Evolutionary conservation across 2,329 filamentous ascomycete genomes (phyloP).

Genomic region (Aspergillus luchuensis): DNA sequence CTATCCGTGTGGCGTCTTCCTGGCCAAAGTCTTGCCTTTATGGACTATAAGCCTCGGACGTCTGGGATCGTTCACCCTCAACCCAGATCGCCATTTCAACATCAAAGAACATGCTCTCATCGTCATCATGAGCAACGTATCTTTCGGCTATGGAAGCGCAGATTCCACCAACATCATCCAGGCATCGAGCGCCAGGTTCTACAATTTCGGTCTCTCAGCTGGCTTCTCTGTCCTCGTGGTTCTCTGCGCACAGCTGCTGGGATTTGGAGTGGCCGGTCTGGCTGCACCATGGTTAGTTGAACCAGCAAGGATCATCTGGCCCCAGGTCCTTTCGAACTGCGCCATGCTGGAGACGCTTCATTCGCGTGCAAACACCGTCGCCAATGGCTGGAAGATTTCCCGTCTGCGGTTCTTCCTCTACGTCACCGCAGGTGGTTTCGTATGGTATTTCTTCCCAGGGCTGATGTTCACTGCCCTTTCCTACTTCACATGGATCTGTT

Average conservation of each 20-base stretch:
- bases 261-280: conserved; percentile 45
- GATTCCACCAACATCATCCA: conserved; percentile 52
- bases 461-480: conserved; percentile 54
- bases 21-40: conserved; percentile 45
- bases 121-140: conserved; percentile 54
- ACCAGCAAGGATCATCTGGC: conserved; percentile 45
- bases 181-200: conserved; percentile 41
- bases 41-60: conserved; percentile 27
- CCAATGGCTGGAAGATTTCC: conserved; percentile 43
- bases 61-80: conserved; percentile 31
- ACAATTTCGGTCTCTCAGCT: conserved; percentile 44
- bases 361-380: conserved; percentile 39
- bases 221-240: conserved; percentile 44
- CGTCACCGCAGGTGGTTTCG: conserved; percentile 31
- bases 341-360: conserved; percentile 44
- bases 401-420: conserved; percentile 43
- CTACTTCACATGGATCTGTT: conserved; percentile 53
- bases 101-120: conserved; percentile 52
- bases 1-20: conserved; percentile 45
- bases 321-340: conserved; percentile 41
- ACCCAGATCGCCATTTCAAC: conserved; percentile 50
- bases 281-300: conserved; percentile 41
- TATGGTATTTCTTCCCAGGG: conserved; percentile 57
- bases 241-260: conserved; percentile 43
- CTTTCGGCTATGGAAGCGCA: conserved; percentile 50